Conservation (phyloP, 148 eudicot species). For the Rheum nobile region DNA sequence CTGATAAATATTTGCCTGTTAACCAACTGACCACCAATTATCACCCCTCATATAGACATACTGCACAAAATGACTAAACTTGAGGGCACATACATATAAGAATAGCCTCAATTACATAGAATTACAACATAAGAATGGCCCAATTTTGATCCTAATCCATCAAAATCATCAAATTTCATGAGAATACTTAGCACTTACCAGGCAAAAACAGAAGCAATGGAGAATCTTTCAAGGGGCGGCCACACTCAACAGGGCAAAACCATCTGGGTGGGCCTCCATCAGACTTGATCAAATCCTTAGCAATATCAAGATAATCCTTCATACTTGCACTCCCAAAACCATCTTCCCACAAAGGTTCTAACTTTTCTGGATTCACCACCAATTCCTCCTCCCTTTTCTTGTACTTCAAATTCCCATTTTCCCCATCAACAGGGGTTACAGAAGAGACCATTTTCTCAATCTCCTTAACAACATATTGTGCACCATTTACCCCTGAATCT, state of each 20-base stretch:
- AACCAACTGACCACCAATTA: background rate
- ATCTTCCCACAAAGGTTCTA: constrained; percentile 81
- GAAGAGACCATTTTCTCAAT: constrained; percentile 32
- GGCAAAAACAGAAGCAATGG: constrained; percentile 90
- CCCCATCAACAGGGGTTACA: constrained; percentile 16
- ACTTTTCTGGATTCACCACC: constrained; percentile 16
- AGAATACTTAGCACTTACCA: constrained; percentile 34
- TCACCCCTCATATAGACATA: background rate
- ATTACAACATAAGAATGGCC: no score
- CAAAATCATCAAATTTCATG: background rate
- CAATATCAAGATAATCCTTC: constrained; percentile 76
- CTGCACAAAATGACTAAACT: background rate
- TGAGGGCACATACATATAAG: background rate
- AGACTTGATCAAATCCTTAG: constrained; percentile 49
- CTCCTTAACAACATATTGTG: constrained; percentile 18
- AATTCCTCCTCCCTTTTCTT: constrained; percentile 12
- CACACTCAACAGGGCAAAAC: constrained; percentile 83
- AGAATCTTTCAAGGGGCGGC: constrained; percentile 53
- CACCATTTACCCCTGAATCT: constrained; percentile 34
- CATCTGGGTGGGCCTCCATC: constrained; percentile 93
- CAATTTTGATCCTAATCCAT: background rate
- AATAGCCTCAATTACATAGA: no score
- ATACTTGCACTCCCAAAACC: constrained; percentile 71
- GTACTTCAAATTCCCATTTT: constrained; percentile 29
- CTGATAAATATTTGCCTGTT: background rate